Evolutionary conservation across 805 yeast genomes (phyloP).

Genomic region (Metschnikowia borealis): DNA sequence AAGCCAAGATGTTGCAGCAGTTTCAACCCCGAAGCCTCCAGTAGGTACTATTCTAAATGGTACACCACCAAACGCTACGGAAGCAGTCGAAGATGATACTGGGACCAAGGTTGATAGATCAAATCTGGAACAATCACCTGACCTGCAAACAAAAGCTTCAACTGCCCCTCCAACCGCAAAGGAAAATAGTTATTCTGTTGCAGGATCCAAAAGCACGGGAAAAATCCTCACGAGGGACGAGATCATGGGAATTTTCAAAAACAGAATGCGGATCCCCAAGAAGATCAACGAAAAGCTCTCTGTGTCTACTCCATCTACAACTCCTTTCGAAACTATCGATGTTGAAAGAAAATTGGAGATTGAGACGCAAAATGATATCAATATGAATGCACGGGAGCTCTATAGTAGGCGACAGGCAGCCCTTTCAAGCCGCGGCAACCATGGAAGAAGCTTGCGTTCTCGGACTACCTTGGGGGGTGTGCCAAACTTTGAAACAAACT

Average conservation of each 20-base stretch:
- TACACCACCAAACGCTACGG: background rate
- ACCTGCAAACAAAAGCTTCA: background rate
- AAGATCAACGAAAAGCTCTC: slow-evolving; percentile 12
- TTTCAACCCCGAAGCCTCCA: background rate
- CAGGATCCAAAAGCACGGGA: background rate
- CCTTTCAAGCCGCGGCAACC: slow-evolving; percentile 1
- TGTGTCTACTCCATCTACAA: slow-evolving; percentile 1
- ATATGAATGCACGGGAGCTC: slow-evolving; percentile 11
- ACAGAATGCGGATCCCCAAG: slow-evolving; percentile 11
- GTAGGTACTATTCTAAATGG: no score
- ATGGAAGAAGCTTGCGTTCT: slow-evolving; percentile 13
- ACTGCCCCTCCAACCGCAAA: background rate
- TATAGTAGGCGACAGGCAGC: slow-evolving; percentile 14
- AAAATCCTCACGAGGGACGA: slow-evolving; percentile 9
- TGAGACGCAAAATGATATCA: slow-evolving; percentile 5
- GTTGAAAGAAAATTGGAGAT: slow-evolving; percentile 1
- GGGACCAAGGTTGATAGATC: background rate
- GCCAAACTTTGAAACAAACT: slow-evolving; percentile 12
- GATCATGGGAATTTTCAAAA: slow-evolving; percentile 10
- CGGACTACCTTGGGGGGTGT: slow-evolving; percentile 10
- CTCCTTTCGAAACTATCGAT: slow-evolving; percentile 6
- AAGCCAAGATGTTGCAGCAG: background rate
- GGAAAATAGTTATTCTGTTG: background rate
- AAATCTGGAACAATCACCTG: background rate
- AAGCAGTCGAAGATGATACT: background rate